Percentiles rank a stretch among this genome's conserved stretches.
Conservation (phyloP, 176 grass and related monocot species). For the Carex pumila region DNA sequence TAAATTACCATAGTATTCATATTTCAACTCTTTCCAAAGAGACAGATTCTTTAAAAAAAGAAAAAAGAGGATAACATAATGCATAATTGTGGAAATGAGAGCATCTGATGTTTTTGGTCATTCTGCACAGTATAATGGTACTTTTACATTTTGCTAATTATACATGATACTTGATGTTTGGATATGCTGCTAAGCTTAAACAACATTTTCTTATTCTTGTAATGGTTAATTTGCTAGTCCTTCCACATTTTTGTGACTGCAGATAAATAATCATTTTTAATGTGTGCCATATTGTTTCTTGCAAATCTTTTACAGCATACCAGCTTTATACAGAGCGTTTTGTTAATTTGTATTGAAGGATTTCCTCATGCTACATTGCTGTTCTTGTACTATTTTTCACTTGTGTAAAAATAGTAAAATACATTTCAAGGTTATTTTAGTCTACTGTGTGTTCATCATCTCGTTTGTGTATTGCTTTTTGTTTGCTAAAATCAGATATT, state of each 20-base stretch:
- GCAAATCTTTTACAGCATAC: neutral
- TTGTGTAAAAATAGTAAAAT: neutral
- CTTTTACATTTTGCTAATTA: neutral
- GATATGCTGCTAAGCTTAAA: neutral
- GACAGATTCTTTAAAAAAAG: too few relatives aligned
- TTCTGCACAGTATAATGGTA: neutral
- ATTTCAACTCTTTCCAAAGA: neutral
- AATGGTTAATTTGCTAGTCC: neutral
- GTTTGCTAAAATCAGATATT: constrained; percentile 48
- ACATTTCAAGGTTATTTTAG: neutral
- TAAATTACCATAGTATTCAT: neutral
- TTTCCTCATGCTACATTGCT: neutral
- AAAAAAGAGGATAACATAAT: neutral
- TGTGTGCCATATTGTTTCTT: neutral
- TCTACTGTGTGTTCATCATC: neutral
- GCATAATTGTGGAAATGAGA: neutral
- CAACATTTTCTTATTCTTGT: neutral
- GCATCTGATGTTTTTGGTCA: neutral
- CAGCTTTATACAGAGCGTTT: neutral
- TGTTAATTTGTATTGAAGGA: neutral
- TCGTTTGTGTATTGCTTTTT: neutral
- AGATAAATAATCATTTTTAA: neutral
- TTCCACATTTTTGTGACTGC: neutral
- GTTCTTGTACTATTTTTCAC: neutral
- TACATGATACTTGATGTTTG: neutral